Evolutionary conservation across 139 green algal species (phyloP), one percentile per base, ranked within the genome.

Genomic region (Chlorella sp.): DNA sequence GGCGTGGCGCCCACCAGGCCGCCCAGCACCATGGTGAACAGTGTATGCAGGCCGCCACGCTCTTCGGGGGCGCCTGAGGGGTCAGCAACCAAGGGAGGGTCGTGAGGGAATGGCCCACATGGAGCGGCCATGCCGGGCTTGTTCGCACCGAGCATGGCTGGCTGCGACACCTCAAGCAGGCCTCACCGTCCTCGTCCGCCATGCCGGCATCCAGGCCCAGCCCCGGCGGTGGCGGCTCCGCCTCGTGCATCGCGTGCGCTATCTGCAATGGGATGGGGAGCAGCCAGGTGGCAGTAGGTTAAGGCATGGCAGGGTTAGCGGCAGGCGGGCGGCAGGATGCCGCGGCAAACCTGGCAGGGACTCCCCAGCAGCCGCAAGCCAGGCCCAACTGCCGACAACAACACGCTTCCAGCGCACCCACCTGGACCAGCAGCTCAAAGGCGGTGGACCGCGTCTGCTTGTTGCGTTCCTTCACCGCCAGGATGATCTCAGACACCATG

Each of bases 401-500:
- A 54, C 8, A 8, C 11, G 46, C 51, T 11, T 24, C 13, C 51
- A 60, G 51, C 51, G 51, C 9, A 60, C 51, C 51, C 9, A 60
- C 51, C 51, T 60, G 89, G 30, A 99, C 93, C 24, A 99, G 87
- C 60, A 99, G 91, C 34, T 94, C 90, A 85, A 97, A 99, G 0
- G 97, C 97, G 19, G 91, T 90, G 17, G 85, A 84, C 13, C 96
- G 92, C 1, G 97, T 97, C 90, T 93, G 95, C 70, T 86, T 91
- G 89, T 98, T 98, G 30, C 92, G 83, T 92, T 99, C 97, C 89
- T 99, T 99, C n/a, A 94, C 93, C n/a, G 90, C 93, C 58, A 99
- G 88, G 72, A 98, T 92, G 40, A 99, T 94, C 85, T 99, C 97
- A 5, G 88, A 90, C 68, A 99, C 91, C 81, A 98, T 88, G n/a